Evolutionary conservation across 805 yeast genomes (phyloP).

Genomic region (Jamesozyma hellenica): DNA sequence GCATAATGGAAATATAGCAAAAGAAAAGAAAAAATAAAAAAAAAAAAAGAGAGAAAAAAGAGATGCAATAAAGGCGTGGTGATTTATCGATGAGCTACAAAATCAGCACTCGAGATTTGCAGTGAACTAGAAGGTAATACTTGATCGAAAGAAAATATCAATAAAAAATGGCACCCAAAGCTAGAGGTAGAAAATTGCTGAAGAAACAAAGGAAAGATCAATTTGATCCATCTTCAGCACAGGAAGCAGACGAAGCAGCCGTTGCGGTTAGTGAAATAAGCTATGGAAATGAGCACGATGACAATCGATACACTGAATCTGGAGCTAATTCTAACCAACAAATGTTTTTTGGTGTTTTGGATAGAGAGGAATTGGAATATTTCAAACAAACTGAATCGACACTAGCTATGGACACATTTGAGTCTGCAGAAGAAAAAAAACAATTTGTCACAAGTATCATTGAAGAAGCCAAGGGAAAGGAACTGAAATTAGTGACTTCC

Average conservation of each 20-base stretch:
- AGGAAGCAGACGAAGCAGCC: conserved; percentile 4
- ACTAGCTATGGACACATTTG: conserved; percentile 70
- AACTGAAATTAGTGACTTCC: conserved; percentile 82
- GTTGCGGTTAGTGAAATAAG: no score
- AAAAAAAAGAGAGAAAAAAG: background rate
- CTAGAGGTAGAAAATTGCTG: conserved; percentile 36
- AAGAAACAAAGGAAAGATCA: conserved; percentile 15
- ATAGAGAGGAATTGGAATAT: conserved; percentile 75
- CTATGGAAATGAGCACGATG: conserved; percentile 6
- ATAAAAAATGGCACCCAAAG: conserved; percentile 17
- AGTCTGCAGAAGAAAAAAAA: conserved; percentile 55
- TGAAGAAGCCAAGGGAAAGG: conserved; percentile 82
- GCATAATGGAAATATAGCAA: background rate
- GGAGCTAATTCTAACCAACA: conserved; percentile 8
- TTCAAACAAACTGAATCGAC: conserved; percentile 89
- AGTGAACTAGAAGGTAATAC: background rate
- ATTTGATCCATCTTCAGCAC: conserved; percentile 13
- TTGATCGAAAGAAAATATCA: background rate
- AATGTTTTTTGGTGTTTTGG: conserved; percentile 80
- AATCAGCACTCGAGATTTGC: no score
- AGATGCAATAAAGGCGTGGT: background rate
- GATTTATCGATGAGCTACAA: no score
- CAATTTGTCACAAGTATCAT: conserved; percentile 70
- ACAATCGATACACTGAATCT: background rate
- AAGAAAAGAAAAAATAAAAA: no score